These are phyloP conservation scores for Pichia exigua DNA, from an alignment of 805 yeast genomes.

Conservation along the genomic window DNA sequence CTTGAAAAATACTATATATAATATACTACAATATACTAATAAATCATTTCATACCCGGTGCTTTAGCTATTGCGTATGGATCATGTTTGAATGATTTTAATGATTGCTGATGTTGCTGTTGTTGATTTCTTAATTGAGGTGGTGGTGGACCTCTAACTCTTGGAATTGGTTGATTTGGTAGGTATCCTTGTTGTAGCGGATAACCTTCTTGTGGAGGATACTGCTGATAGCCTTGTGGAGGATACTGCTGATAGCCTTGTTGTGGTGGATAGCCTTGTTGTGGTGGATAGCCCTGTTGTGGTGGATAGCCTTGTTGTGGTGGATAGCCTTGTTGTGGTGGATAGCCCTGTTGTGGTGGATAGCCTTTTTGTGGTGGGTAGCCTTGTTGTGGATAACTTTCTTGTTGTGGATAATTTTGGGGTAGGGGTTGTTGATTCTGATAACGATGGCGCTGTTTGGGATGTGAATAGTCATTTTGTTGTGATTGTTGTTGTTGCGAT, in stretches of 20 bases:
- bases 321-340: conserved; percentile 7
- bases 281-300: conserved; percentile 8
- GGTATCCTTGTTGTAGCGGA: conserved; percentile 3
- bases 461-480: conserved; percentile 1
- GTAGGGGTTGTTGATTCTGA: conserved; percentile 8
- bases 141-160: not conserved
- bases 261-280: conserved; percentile 6
- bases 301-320: conserved; percentile 8
- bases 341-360: not conserved
- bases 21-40: not conserved
- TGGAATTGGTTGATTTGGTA: not conserved
- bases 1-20: not conserved
- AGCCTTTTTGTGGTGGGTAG: not conserved
- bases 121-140: conserved; percentile 8
- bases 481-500: conserved; percentile 13
- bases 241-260: conserved; percentile 11
- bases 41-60: conserved; percentile 4
- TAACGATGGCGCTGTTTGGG: conserved; percentile 3
- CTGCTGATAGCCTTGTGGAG: conserved; percentile 11
- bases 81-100: conserved; percentile 15
- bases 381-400: not conserved
- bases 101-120: conserved; percentile 10
- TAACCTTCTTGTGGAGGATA: conserved; percentile 7
- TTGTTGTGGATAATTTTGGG: not conserved
- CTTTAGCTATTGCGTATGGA: conserved; percentile 20